A percentile compares a stretch with the other conserved stretches of the same genome.
These are phyloP conservation scores for Pseudonitzschia delicatissima DNA, from an alignment of 108 stramenopile genomes.

Conservation along the genomic window DNA sequence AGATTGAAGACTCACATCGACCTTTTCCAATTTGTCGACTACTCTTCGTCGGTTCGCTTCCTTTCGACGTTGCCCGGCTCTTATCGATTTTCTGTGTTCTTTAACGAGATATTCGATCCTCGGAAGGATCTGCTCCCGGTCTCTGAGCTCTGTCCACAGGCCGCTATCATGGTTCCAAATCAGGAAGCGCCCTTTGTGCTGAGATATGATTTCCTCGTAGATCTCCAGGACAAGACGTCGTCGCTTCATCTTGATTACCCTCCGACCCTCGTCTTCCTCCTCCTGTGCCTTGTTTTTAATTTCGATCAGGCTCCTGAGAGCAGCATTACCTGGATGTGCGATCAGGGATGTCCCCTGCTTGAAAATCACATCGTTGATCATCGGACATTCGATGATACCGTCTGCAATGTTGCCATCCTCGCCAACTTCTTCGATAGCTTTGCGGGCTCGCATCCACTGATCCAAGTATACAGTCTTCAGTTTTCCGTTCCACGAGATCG, in stretches of 20 bases:
- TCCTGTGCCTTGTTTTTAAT: not conserved
- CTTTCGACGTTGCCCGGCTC: not conserved
- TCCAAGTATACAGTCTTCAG: conserved; percentile 7
- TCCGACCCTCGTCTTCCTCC: not conserved
- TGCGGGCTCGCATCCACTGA: conserved; percentile 12
- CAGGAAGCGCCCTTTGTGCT: not conserved
- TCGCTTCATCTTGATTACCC: not conserved
- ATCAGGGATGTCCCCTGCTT: not conserved
- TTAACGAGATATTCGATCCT: conserved; percentile 2
- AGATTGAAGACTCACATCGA: too few relatives aligned
- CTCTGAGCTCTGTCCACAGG: not conserved
- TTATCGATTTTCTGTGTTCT: not conserved
- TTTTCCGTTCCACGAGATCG: conserved; percentile 6
- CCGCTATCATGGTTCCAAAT: conserved; percentile 1
- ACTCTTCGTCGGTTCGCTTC: too few relatives aligned
- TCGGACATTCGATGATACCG: conserved; percentile 3
- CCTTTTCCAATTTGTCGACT: too few relatives aligned
- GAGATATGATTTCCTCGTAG: not conserved
- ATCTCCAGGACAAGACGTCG: not conserved
- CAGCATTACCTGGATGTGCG: not conserved
- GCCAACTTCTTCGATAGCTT: not conserved
- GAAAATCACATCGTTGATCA: conserved; percentile 1
- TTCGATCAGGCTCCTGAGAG: not conserved
- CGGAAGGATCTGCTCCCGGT: not conserved
- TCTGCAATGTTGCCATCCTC: not conserved